Conservation (phyloP, 768 basidiomycete species). For the Udeniomyces megalosporus region DNA sequence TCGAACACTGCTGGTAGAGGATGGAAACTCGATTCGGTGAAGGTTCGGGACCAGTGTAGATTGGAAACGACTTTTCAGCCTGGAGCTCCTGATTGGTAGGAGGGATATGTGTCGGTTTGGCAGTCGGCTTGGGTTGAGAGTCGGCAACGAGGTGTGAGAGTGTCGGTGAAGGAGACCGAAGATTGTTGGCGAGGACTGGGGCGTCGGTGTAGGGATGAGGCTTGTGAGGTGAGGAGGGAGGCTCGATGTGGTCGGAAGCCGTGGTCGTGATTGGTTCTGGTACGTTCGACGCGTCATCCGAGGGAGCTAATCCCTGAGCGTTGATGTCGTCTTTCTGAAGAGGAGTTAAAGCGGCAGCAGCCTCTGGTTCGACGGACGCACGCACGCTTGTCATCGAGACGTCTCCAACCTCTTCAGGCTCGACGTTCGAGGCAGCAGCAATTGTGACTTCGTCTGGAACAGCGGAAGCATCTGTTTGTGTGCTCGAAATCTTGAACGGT, state of each 20-base stretch:
- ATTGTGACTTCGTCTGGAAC: neutral
- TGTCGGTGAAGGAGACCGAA: neutral
- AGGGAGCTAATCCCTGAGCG: no score
- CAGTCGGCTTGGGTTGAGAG: neutral
- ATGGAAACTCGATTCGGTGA: slow-evolving; percentile 53
- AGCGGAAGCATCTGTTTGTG: neutral
- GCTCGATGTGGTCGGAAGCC: neutral
- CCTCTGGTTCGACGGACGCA: neutral
- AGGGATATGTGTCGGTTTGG: neutral
- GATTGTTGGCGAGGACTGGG: neutral
- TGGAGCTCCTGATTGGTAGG: neutral
- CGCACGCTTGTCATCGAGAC: slow-evolving; percentile 9
- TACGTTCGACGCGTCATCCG: no score
- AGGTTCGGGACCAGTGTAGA: slow-evolving; percentile 19
- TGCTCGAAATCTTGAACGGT: neutral
- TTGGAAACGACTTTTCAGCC: neutral
- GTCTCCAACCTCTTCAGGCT: neutral
- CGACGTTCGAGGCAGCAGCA: neutral
- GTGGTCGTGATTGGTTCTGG: neutral
- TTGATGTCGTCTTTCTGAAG: neutral
- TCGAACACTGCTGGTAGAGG: slow-evolving; percentile 76
- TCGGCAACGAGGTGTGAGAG: neutral
- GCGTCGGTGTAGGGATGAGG: no score
- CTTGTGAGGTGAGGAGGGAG: neutral
- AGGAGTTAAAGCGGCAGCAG: no score